Evolutionary conservation across 1,284 basidiomycete genomes (phyloP).

Genomic region (Rhodotorula sp.): DNA sequence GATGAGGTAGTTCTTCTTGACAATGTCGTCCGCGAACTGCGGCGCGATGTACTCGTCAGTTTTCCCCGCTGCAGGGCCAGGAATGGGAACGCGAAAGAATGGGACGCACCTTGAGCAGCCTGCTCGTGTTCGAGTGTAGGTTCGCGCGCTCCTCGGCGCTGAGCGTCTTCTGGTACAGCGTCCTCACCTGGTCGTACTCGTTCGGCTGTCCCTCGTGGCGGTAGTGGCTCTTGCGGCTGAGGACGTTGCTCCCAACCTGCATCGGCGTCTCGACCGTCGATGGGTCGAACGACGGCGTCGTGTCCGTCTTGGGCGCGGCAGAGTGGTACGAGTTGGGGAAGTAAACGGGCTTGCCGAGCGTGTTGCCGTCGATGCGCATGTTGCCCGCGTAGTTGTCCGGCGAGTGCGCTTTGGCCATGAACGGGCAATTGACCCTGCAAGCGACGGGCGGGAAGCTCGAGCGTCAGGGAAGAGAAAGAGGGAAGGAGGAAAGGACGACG

Average conservation of each 20-base stretch:
- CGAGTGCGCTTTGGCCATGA: conserved; percentile 43
- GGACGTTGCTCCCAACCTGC: conserved; percentile 49
- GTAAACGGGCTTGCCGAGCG: conserved; percentile 43
- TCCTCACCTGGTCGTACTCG: conserved; percentile 50
- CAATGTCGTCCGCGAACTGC: conserved; percentile 49
- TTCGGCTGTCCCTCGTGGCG: conserved; percentile 49
- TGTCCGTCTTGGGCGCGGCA: conserved; percentile 40
- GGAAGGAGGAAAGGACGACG: not conserved
- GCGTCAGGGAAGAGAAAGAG: conserved; percentile 25
- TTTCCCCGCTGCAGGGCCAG: too few species aligned
- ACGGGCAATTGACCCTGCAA: conserved; percentile 36
- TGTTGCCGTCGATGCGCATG: conserved; percentile 50
- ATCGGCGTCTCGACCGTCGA: conserved; percentile 46
- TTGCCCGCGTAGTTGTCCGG: conserved; percentile 50
- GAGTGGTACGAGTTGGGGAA: conserved; percentile 50
- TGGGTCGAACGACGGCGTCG: conserved; percentile 47
- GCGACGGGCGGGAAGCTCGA: conserved; percentile 25
- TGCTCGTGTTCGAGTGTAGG: conserved; percentile 50
- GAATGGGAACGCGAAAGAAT: conserved; percentile 10
- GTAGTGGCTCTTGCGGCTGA: conserved; percentile 49
- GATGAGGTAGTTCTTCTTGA: conserved; percentile 50
- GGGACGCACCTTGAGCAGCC: conserved; percentile 44
- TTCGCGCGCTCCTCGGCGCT: conserved; percentile 46
- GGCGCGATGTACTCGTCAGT: not conserved
- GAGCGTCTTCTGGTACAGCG: conserved; percentile 49